These are phyloP conservation scores for Panaeolus papilionaceus DNA, from an alignment of 768 basidiomycete species.

Conservation along the genomic window DNA sequence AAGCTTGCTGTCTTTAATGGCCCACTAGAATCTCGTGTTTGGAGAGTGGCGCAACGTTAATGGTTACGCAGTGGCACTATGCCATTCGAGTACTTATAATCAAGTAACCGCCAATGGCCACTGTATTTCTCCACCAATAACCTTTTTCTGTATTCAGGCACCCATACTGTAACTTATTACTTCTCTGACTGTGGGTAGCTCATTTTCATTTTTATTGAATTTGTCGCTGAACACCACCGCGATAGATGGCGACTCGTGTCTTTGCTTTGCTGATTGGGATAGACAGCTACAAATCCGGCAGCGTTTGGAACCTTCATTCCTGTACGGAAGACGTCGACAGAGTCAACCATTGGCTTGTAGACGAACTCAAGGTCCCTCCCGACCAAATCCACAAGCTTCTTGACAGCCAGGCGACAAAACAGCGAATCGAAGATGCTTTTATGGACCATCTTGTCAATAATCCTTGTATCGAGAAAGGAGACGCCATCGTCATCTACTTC, in stretches of 20 bases:
- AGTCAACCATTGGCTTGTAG: constrained; percentile 61
- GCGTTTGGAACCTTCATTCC: constrained; percentile 70
- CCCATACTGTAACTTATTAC: neutral
- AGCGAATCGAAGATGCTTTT: constrained; percentile 64
- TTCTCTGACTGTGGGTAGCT: neutral
- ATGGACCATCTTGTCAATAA: constrained; percentile 70
- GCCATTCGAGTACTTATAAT: neutral
- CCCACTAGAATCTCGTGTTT: constrained; percentile 8
- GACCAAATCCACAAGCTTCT: constrained; percentile 62
- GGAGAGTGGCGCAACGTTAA: neutral
- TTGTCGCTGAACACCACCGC: neutral
- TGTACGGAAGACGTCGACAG: constrained; percentile 69
- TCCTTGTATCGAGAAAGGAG: constrained; percentile 59
- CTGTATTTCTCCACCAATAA: constrained; percentile 7
- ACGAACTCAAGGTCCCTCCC: constrained; percentile 62
- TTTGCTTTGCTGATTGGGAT: constrained; percentile 76
- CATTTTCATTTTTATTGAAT: neutral
- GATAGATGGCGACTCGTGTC: constrained; percentile 43
- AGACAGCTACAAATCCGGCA: constrained; percentile 69
- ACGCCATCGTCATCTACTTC: constrained; percentile 73
- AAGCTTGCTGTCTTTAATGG: constrained; percentile 20
- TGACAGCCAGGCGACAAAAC: constrained; percentile 65
- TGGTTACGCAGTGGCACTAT: neutral
- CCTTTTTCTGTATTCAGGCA: neutral
- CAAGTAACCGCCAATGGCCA: neutral